These are phyloP conservation scores for Rhododendron williamsianum DNA, from an alignment of 148 eudicot genomes.

Conservation along the genomic window DNA sequence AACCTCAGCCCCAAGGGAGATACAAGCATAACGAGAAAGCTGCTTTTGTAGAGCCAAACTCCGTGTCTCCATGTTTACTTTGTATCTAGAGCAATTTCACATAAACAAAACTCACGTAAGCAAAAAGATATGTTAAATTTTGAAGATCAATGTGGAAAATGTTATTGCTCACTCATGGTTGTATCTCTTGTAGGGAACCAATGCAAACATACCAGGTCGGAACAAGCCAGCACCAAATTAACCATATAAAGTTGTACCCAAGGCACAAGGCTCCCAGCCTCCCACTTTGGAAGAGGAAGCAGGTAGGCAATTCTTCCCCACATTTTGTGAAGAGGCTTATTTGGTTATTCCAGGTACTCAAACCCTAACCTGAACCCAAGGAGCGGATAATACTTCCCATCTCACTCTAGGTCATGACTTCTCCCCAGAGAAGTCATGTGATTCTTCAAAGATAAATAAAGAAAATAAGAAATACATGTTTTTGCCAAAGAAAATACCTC, in stretches of 20 bases:
- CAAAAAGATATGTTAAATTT: neutral
- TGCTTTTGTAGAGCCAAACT: slow-evolving; percentile 64
- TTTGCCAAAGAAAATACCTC: neutral
- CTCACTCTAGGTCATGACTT: neutral
- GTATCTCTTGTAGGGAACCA: neutral
- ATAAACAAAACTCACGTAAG: neutral
- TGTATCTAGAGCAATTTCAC: slow-evolving; percentile 45
- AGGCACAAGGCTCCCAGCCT: neutral
- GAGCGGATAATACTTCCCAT: neutral
- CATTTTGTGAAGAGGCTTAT: neutral
- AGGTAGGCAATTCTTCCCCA: neutral
- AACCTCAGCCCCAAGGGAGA: slow-evolving; percentile 77
- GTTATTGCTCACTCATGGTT: neutral
- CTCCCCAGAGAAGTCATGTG: neutral
- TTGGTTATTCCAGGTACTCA: neutral
- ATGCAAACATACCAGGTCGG: neutral
- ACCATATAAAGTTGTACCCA: neutral
- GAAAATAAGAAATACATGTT: neutral
- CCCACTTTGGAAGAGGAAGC: neutral
- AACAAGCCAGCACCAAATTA: neutral
- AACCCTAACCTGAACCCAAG: neutral
- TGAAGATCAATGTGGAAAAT: neutral
- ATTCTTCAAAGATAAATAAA: neutral
- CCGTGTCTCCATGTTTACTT: slow-evolving; percentile 47
- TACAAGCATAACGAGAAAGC: slow-evolving; percentile 69